Percentiles rank a stretch among this genome's conserved stretches.
phyloP scores from a whole-genome alignment of 1,284 basidiomycete genomes.

The Thelephora terrestris region DNA sequence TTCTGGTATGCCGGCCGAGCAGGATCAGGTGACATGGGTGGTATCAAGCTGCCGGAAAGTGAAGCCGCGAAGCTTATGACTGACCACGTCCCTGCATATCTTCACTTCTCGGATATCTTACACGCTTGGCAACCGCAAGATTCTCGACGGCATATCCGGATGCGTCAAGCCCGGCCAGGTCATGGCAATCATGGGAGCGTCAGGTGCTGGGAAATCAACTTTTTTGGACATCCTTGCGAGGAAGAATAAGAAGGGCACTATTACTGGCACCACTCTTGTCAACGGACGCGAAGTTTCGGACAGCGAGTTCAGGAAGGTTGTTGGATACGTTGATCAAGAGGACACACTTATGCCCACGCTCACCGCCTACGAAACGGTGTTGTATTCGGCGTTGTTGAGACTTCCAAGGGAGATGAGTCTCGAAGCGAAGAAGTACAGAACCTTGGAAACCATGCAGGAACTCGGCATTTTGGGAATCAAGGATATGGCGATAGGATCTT shows the following conservation, averaged over 20 bases:
- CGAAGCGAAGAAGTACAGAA: conserved; percentile 89
- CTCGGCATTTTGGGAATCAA: conserved; percentile 88
- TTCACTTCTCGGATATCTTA: conserved; percentile 85
- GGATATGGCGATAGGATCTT: conserved; percentile 83
- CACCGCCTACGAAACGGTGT: conserved; percentile 94
- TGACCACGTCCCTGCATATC: conserved; percentile 86
- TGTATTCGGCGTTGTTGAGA: conserved; percentile 86
- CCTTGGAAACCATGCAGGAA: conserved; percentile 93
- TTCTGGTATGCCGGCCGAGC: conserved; percentile 86
- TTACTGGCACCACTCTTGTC: conserved; percentile 71
- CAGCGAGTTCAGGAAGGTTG: conserved; percentile 73
- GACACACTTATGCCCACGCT: conserved; percentile 94
- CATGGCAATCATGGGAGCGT: conserved; percentile 93
- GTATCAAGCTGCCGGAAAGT: conserved; percentile 70
- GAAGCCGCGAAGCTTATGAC: conserved; percentile 82
- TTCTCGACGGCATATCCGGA: conserved; percentile 77
- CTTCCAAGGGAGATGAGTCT: conserved; percentile 91
- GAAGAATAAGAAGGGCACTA: conserved; percentile 74
- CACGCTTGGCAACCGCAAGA: conserved; percentile 53
- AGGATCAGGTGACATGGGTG: conserved; percentile 59
- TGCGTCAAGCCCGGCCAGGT: conserved; percentile 80
- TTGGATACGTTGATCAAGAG: conserved; percentile 96
- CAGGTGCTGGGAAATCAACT: conserved; percentile 94
- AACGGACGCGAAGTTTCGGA: conserved; percentile 78
- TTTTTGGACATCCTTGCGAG: conserved; percentile 92